Evolutionary conservation across 108 stramenopile genomes (phyloP).

Genomic region (Phaeodactylum tricornutum): DNA sequence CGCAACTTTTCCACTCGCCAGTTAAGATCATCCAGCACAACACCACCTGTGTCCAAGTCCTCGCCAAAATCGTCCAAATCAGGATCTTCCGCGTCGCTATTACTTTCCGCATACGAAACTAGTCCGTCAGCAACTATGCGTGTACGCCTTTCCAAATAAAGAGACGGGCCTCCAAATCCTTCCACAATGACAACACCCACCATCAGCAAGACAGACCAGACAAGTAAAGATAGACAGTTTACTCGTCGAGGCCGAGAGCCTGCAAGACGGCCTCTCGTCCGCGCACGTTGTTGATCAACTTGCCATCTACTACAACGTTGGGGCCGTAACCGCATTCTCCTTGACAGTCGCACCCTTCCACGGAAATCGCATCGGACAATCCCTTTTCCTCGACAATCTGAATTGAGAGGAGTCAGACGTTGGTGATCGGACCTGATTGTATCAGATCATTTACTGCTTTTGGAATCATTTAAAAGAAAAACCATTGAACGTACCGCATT

Average conservation of each 20-base stretch:
- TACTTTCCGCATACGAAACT: too few relatives aligned
- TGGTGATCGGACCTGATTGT: too few relatives aligned
- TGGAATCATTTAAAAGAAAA: too few relatives aligned
- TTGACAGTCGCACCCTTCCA: slow-evolving; percentile 17
- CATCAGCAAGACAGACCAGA: too few relatives aligned
- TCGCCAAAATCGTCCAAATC: slow-evolving; percentile 11
- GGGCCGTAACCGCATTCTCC: slow-evolving; percentile 27
- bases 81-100: too few relatives aligned
- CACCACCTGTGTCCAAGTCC: slow-evolving; percentile 10
- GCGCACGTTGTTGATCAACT: slow-evolving; percentile 15
- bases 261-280: slow-evolving; percentile 10
- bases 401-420: too few relatives aligned
- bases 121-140: too few relatives aligned
- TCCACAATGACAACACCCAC: too few relatives aligned
- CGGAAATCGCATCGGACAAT: background rate
- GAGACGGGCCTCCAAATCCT: too few relatives aligned
- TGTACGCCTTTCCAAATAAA: too few relatives aligned
- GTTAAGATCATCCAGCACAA: slow-evolving; percentile 36
- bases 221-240: too few relatives aligned
- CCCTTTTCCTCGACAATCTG: slow-evolving; percentile 15
- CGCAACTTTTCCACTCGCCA: slow-evolving; percentile 59
- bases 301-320: slow-evolving; percentile 14
- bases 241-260: slow-evolving; percentile 14
- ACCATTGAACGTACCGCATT: slow-evolving; percentile 2
- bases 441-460: too few relatives aligned